Evolutionary conservation across 1,284 basidiomycete genomes (phyloP).

Genomic region (Psilocybe mexicana): DNA sequence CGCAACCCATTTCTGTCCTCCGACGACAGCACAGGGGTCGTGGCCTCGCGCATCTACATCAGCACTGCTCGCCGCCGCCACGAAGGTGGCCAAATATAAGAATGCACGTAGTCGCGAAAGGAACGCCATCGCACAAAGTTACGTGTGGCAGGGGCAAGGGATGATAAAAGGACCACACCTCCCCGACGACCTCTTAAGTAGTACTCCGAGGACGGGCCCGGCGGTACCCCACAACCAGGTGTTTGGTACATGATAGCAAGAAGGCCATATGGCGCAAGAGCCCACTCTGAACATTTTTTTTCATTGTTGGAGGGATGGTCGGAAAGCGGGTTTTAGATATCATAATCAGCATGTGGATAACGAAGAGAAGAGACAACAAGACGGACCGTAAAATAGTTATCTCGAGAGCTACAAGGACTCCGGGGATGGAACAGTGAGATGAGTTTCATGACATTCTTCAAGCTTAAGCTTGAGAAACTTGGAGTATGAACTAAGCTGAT

Average conservation of each 20-base stretch:
- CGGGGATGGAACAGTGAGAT: neutral
- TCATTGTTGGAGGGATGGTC: slow-evolving; percentile 7
- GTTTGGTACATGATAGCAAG: slow-evolving; percentile 11
- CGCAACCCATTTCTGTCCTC: slow-evolving; percentile 43
- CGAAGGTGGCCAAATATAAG: slow-evolving; percentile 12
- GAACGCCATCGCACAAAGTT: slow-evolving; percentile 1
- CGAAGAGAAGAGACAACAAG: neutral
- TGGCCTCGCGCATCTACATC: neutral
- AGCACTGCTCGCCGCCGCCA: slow-evolving; percentile 9
- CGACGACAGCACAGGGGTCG: slow-evolving; percentile 41
- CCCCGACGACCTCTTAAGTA: slow-evolving; percentile 9
- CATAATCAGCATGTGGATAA: slow-evolving; percentile 11
- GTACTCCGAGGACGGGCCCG: neutral
- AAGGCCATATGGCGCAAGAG: slow-evolving; percentile 16
- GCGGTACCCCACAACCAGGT: neutral
- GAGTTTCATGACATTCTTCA: neutral
- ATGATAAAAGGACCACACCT: neutral
- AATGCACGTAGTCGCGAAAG: slow-evolving; percentile 10
- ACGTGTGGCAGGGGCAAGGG: neutral
- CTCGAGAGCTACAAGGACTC: neutral
- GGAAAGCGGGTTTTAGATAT: slow-evolving; percentile 14
- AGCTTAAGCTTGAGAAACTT: neutral
- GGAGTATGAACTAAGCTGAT: too few relatives aligned
- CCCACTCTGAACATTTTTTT: neutral
- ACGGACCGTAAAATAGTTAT: neutral